A percentile compares a stretch with the other conserved stretches of the same genome.
Evolutionary conservation across 305 asterid species (phyloP).

Genomic region (Striga hermonthica): DNA sequence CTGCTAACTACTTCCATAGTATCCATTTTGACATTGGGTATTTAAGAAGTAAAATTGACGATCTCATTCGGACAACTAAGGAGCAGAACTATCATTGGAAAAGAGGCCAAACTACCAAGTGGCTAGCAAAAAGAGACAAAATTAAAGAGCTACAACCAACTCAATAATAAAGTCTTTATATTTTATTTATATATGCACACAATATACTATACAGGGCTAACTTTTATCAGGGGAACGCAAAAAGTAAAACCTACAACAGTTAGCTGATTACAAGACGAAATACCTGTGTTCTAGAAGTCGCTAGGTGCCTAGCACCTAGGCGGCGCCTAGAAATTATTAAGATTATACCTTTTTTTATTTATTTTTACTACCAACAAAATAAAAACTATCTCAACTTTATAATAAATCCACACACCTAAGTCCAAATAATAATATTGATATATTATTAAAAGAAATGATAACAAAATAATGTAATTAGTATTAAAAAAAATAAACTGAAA

Average conservation of each 20-base stretch:
- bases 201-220: constrained; percentile 19
- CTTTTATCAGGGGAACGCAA: constrained; percentile 20
- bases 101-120: constrained; percentile 13
- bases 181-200: constrained; percentile 1
- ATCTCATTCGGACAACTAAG: constrained; percentile 8
- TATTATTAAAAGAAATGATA: no score
- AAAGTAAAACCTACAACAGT: constrained; percentile 9
- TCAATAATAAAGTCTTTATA: constrained; percentile 4
- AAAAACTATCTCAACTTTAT: no score
- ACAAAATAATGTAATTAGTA: no score
- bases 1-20: background rate
- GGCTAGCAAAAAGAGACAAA: constrained; percentile 13
- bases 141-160: constrained; percentile 25
- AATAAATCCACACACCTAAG: no score
- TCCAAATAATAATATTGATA: no score
- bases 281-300: no score
- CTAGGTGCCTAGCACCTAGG: no score
- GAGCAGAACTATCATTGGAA: constrained; percentile 22
- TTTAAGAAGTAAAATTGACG: constrained; percentile 16
- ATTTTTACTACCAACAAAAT: no score
- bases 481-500: no score
- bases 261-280: constrained; percentile 20
- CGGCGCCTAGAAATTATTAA: no score
- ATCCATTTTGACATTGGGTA: constrained; percentile 24
- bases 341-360: no score